These are phyloP conservation scores for Triangularia verruculosa DNA, from an alignment of 2,329 filamentous ascomycete genomes.

Conservation along the genomic window DNA sequence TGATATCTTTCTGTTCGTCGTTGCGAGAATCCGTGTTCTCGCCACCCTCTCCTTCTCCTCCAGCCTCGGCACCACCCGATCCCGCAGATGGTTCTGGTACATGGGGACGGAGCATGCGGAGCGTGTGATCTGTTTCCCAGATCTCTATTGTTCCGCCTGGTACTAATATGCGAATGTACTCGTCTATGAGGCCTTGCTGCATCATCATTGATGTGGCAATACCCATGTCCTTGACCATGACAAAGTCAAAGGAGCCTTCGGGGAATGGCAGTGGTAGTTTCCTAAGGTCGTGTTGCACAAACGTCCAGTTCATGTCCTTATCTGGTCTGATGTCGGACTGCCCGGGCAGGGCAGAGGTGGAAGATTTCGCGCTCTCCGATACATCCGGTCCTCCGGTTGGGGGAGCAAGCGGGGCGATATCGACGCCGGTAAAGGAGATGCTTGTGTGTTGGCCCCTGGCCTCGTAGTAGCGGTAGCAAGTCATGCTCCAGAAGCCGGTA, in stretches of 20 bases:
- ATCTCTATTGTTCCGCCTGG: conserved; percentile 79
- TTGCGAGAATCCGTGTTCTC: conserved; percentile 36
- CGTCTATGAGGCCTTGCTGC: conserved; percentile 59
- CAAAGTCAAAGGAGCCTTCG: conserved; percentile 77
- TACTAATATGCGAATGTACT: conserved; percentile 72
- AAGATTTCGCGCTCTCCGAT: conserved; percentile 7
- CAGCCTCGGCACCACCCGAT: not conserved
- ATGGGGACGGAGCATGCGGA: conserved; percentile 80
- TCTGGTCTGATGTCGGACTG: conserved; percentile 38
- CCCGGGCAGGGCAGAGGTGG: conserved; percentile 14
- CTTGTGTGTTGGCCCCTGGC: conserved; percentile 60
- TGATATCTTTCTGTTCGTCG: conserved; percentile 61
- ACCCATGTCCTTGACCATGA: conserved; percentile 83
- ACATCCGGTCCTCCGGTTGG: conserved; percentile 10
- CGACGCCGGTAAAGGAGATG: conserved; percentile 77
- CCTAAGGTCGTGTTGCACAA: conserved; percentile 83
- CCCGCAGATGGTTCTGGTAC: conserved; percentile 48
- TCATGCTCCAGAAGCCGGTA: conserved; percentile 83
- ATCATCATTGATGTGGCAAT: conserved; percentile 60
- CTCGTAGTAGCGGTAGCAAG: conserved; percentile 78
- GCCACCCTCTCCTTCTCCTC: conserved; percentile 4
- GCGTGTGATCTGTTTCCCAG: conserved; percentile 84
- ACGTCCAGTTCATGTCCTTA: conserved; percentile 81
- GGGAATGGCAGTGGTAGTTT: conserved; percentile 73
- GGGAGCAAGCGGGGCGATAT: conserved; percentile 63